phyloP scores from a whole-genome alignment of 441 rosid species.

The Kokia cookei region DNA sequence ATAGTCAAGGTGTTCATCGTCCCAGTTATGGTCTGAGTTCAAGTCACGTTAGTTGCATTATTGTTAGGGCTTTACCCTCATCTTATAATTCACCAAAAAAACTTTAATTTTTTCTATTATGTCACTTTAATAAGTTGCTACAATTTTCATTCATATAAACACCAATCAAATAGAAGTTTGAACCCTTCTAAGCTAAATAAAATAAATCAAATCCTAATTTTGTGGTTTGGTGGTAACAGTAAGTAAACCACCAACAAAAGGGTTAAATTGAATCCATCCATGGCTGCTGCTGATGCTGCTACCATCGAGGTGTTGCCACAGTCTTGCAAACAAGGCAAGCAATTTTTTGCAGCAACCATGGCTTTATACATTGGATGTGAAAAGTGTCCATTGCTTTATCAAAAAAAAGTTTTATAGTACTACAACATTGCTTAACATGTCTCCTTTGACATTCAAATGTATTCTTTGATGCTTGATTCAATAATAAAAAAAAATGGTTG shows the following conservation, averaged over 20 bases:
- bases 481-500: no score
- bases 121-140: neutral
- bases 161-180: neutral
- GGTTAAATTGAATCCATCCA: constrained; percentile 1
- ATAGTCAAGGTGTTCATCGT: no score
- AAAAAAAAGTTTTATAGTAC: no score
- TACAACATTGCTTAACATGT: no score
- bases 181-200: neutral
- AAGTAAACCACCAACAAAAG: constrained; percentile 10
- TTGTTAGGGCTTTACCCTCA: no score
- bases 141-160: neutral
- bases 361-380: constrained; percentile 76
- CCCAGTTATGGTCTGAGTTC: no score
- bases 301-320: constrained; percentile 33
- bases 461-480: no score
- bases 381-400: constrained; percentile 39
- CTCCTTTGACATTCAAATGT: no score
- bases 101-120: neutral
- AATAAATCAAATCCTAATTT: constrained; percentile 20
- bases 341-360: constrained; percentile 75
- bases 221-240: constrained; percentile 4
- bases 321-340: constrained; percentile 74
- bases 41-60: no score
- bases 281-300: constrained; percentile 17
- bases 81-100: no score